phyloP scores from a whole-genome alignment of 2,329 filamentous ascomycete genomes.

The Neurospora sp. region DNA sequence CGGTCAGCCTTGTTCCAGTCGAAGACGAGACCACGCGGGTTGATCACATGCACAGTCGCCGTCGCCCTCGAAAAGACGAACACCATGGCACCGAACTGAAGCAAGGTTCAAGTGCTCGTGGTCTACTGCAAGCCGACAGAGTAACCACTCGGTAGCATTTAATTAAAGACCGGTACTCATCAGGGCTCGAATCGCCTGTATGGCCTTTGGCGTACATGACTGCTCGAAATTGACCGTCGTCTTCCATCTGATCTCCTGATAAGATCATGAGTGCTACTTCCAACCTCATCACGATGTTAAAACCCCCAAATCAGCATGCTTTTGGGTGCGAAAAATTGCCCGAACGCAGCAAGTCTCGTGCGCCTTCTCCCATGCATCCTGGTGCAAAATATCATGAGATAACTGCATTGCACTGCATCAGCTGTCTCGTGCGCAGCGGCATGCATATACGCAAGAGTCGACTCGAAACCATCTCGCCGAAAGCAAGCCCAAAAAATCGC shows the following conservation, averaged over 20 bases:
- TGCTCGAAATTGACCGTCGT: background rate
- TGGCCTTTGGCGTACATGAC: background rate
- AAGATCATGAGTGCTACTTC: background rate
- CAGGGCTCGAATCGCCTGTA: background rate
- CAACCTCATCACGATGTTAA: background rate
- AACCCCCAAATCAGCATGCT: no score
- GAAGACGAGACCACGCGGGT: accelerated
- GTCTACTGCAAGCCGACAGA: background rate
- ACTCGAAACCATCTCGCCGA: background rate
- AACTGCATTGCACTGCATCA: background rate
- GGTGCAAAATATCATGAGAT: background rate
- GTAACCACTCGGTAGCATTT: background rate
- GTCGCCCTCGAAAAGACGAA: background rate
- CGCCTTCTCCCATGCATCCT: background rate
- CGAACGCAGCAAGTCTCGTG: background rate
- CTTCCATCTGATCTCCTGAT: background rate
- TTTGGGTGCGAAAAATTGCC: background rate
- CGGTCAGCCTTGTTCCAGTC: background rate
- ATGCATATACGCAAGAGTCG: background rate
- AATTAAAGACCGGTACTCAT: background rate
- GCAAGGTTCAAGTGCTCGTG: background rate
- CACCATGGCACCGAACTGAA: background rate
- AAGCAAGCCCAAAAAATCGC: background rate
- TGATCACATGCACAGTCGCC: background rate
- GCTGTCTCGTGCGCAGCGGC: background rate